Conservation (phyloP, 2,329 filamentous ascomycete species). For the Alternaria longipes region DNA sequence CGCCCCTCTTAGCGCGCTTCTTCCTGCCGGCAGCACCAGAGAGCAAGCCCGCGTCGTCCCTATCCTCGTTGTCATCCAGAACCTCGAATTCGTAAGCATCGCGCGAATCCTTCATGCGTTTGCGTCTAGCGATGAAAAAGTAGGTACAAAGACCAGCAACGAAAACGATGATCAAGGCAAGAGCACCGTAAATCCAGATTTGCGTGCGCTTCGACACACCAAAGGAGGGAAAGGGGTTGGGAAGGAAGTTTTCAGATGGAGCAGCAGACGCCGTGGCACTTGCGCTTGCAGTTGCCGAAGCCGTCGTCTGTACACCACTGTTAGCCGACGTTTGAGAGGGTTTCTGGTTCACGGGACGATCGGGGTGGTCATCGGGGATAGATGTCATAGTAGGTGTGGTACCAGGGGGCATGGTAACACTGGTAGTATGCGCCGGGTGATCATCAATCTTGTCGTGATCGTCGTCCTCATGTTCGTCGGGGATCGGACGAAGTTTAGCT, state of each 20-base stretch:
- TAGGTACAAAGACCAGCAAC: slow-evolving; percentile 82
- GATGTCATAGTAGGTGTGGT: slow-evolving; percentile 56
- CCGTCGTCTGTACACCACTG: slow-evolving; percentile 33
- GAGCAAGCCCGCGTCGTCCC: slow-evolving; percentile 61
- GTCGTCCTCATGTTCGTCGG: slow-evolving; percentile 81
- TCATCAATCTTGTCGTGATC: slow-evolving; percentile 73
- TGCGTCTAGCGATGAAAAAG: slow-evolving; percentile 80
- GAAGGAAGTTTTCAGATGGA: slow-evolving; percentile 67
- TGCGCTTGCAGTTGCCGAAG: slow-evolving; percentile 25
- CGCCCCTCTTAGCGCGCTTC: slow-evolving; percentile 70
- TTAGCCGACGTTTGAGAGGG: slow-evolving; percentile 49
- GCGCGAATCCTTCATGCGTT: slow-evolving; percentile 76
- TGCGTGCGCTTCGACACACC: slow-evolving; percentile 87
- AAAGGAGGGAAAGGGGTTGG: slow-evolving; percentile 89
- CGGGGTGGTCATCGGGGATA: slow-evolving; percentile 58
- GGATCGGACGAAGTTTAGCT: slow-evolving; percentile 80
- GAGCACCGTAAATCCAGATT: slow-evolving; percentile 90
- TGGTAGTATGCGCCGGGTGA: slow-evolving; percentile 69
- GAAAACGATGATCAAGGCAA: slow-evolving; percentile 86
- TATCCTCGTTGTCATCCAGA: slow-evolving; percentile 78
- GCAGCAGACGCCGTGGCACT: slow-evolving; percentile 29
- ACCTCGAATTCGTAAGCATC: slow-evolving; percentile 96
- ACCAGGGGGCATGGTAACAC: slow-evolving; percentile 56
- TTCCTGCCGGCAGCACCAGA: slow-evolving; percentile 48
- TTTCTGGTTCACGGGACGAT: slow-evolving; percentile 68